Base-by-base conservation (phyloP, 495 filamentous ascomycete genomes). In the Aspergillus sparsus region DNA sequence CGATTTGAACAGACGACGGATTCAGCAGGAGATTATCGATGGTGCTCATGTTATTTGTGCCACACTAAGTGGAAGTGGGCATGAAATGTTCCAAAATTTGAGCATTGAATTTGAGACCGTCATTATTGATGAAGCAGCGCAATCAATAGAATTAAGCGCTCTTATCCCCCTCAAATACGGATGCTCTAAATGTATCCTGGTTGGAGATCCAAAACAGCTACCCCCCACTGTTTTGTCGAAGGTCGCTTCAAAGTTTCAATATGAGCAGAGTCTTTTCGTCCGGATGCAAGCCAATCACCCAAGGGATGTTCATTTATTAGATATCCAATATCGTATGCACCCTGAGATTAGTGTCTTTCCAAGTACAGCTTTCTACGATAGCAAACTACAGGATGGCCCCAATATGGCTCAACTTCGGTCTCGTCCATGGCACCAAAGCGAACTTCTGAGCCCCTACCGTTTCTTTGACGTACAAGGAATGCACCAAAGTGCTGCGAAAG, bases 311-410 rank as follows among this genome's bases (percentile, higher is more conserved):
- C 93, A 98, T 74, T 81, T 98, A 37, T 84, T 98, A 18, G 93
- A 97, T 73, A 92, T 87, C 36, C 94, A 98, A 68, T 98, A 98
- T 69, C 94, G 94, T 76, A 98, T 98, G 94, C 94, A 98, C 76
- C 94, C 94, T 0, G 89, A 91, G 60, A 98, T 98, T 71, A 95
- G 90, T 71, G 66, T 67, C 36, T 98, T 96, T 73, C 94, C 94
- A 1, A 96, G 92, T 71, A 74, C 82, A 58, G 87, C 92, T 39
- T 98, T 98, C 76, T 98, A 98, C 73, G 90, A 97, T 66, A 85
- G 88, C 18, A 83, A 85, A 55, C 85, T 98, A 18, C 74, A 91
- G 57, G 92, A 98, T 74, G 94, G 94, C 27, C 79, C 79, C 33
- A 80, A 88, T 62, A 97, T 98, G 93, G 86, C 80, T 1, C 80